These are phyloP conservation scores for Colletotrichum liriopes DNA, from an alignment of 2,329 filamentous ascomycete species.

Conservation along the genomic window DNA sequence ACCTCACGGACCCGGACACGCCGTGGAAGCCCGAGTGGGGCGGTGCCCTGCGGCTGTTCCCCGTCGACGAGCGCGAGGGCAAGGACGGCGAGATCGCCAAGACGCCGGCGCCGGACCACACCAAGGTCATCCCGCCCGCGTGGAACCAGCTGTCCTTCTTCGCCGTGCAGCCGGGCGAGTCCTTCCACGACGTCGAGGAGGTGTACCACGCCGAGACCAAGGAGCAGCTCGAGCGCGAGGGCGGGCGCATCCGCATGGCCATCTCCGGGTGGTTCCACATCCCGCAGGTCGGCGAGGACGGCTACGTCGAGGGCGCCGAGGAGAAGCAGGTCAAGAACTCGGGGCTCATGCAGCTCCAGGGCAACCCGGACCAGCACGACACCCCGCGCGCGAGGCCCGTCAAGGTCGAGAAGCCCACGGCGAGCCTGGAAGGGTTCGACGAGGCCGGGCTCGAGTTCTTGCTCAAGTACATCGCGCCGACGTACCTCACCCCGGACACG, in stretches of 20 bases:
- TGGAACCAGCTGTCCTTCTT: constrained; percentile 99
- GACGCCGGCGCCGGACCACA: constrained; percentile 84
- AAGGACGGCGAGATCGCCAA: constrained; percentile 82
- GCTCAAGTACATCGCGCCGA: constrained; percentile 89
- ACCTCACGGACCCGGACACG: constrained; percentile 91
- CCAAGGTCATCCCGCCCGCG: constrained; percentile 89
- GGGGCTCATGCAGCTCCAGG: constrained; percentile 92
- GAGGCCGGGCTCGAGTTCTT: constrained; percentile 90
- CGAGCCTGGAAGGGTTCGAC: constrained; percentile 71
- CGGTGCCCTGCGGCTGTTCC: constrained; percentile 90
- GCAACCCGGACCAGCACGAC: constrained; percentile 92
- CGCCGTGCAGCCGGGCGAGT: constrained; percentile 97
- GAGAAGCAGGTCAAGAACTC: constrained; percentile 91
- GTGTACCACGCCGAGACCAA: constrained; percentile 82
- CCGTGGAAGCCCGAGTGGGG: constrained; percentile 95
- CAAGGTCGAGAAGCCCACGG: constrained; percentile 56
- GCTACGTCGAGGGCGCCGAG: constrained; percentile 89
- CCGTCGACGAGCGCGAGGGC: constrained; percentile 75
- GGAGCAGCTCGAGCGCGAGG: constrained; percentile 76
- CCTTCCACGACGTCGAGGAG: constrained; percentile 99
- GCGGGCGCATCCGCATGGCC: constrained; percentile 91
- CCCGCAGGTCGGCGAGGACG: constrained; percentile 93
- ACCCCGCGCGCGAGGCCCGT: constrained; percentile 77
- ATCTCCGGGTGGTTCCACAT: constrained; percentile 99
- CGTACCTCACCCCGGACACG: constrained; percentile 93